Conservation (phyloP, 208 protist genomes). For the Leishmania turanica region DNA sequence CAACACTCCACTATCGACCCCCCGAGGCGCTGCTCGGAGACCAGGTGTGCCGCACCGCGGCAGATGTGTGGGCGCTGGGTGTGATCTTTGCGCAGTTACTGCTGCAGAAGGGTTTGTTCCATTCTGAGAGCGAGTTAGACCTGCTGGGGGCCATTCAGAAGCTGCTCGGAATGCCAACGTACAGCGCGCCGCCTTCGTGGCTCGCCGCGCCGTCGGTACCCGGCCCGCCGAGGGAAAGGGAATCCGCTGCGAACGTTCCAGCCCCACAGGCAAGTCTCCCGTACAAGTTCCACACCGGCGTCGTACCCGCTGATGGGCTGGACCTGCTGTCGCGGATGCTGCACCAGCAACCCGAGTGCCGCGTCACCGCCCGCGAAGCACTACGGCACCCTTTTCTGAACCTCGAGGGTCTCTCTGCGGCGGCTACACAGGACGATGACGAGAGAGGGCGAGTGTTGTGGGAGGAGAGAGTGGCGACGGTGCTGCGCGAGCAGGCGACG, state of each 20-base stretch:
- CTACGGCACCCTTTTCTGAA: slow-evolving; percentile 73
- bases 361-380: slow-evolving; percentile 61
- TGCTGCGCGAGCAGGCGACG: slow-evolving; percentile 14
- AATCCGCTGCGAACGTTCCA: neutral
- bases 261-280: slow-evolving; percentile 46
- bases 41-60: slow-evolving; percentile 47
- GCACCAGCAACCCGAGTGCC: slow-evolving; percentile 41
- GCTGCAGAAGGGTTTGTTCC: slow-evolving; percentile 76
- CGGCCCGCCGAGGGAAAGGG: neutral
- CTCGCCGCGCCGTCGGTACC: neutral
- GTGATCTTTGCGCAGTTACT: slow-evolving; percentile 89
- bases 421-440: slow-evolving; percentile 28
- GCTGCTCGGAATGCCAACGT: slow-evolving; percentile 51
- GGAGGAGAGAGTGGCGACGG: slow-evolving; percentile 44
- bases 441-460: slow-evolving; percentile 44
- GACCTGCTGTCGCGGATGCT: slow-evolving; percentile 81
- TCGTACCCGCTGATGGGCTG: slow-evolving; percentile 58
- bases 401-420: neutral
- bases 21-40: slow-evolving; percentile 82
- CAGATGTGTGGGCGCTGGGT: slow-evolving; percentile 89
- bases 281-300: slow-evolving; percentile 55
- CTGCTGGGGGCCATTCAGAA: slow-evolving; percentile 82
- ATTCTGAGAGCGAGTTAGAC: slow-evolving; percentile 64
- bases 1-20: slow-evolving; percentile 87
- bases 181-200: slow-evolving; percentile 1